Conservation (phyloP, 192 early-diverging fungal species). For the Rhizophagus clarus region DNA sequence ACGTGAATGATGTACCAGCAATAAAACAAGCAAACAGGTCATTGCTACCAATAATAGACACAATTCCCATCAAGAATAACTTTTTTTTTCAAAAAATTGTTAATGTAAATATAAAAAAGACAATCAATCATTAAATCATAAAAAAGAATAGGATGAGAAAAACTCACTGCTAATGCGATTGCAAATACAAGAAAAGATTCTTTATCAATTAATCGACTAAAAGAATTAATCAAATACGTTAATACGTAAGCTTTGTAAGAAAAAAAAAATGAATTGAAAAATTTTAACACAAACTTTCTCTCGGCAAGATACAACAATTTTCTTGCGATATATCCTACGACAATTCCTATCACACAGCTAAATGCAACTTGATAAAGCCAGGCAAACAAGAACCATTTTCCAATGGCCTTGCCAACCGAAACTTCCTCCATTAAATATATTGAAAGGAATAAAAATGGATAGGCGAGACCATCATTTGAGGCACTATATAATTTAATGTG, state of each 20-base stretch:
- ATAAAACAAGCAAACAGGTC: conserved; percentile 79
- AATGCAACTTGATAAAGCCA: conserved; percentile 80
- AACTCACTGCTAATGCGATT: conserved; percentile 71
- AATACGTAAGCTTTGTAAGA: background rate
- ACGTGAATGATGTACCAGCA: conserved; percentile 78
- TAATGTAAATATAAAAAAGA: background rate
- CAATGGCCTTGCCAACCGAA: conserved; percentile 63
- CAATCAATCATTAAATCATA: background rate
- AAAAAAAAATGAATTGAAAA: background rate
- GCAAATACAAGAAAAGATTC: conserved; percentile 82
- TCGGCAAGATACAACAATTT: conserved; percentile 70
- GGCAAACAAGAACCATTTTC: conserved; percentile 76
- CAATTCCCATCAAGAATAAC: conserved; percentile 67
- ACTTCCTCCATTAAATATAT: conserved; percentile 65
- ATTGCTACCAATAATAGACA: conserved; percentile 73
- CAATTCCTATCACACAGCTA: conserved; percentile 67
- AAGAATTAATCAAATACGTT: conserved; percentile 1
- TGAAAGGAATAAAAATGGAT: conserved; percentile 82
- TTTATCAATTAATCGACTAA: conserved; percentile 81
- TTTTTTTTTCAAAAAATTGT: background rate
- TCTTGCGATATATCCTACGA: conserved; percentile 71
- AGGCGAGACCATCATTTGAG: conserved; percentile 84
- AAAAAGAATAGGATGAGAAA: background rate
- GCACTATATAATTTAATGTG: conserved; percentile 54
- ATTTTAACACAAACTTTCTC: conserved; percentile 37